Evolutionary conservation across 768 basidiomycete genomes (phyloP).

Genomic region (Kwoniella newhampshirensis): DNA sequence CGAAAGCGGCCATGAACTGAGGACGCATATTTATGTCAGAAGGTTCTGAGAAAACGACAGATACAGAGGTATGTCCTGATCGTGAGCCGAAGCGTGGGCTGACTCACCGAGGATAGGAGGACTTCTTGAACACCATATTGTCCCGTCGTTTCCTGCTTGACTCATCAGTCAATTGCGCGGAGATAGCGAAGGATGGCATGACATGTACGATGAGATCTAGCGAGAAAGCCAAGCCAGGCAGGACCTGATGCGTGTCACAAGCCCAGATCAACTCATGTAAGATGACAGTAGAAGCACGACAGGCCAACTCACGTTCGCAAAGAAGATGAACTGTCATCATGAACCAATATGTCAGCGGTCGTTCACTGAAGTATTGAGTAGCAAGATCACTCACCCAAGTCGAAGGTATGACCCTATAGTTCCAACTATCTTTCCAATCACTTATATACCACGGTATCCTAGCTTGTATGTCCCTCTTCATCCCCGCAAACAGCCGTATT

Average conservation of each 20-base stretch:
- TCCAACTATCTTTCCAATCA: slow-evolving; percentile 91
- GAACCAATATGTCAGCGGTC: no score
- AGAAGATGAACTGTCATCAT: slow-evolving; percentile 45
- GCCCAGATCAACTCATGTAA: neutral
- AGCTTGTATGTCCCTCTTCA: slow-evolving; percentile 67
- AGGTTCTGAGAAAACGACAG: neutral
- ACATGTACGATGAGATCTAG: slow-evolving; percentile 76
- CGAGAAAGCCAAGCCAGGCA: slow-evolving; percentile 89
- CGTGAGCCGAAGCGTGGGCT: no score
- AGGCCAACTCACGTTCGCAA: slow-evolving; percentile 27
- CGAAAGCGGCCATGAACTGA: slow-evolving; percentile 84
- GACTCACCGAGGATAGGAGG: slow-evolving; percentile 55
- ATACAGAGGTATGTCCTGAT: neutral
- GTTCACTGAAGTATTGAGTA: no score
- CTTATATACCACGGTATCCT: slow-evolving; percentile 75
- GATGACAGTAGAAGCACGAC: neutral
- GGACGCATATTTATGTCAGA: no score
- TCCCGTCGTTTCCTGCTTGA: slow-evolving; percentile 66
- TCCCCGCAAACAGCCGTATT: slow-evolving; percentile 57
- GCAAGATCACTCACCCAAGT: slow-evolving; percentile 67
- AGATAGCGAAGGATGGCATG: neutral
- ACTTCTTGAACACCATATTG: slow-evolving; percentile 90
- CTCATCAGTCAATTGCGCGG: neutral
- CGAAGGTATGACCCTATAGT: slow-evolving; percentile 83
- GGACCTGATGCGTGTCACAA: slow-evolving; percentile 58